Percentiles rank a stretch among this genome's conserved stretches.
Conservation (phyloP, 1,284 basidiomycete genomes). For the Chondrostereum purpureum region DNA sequence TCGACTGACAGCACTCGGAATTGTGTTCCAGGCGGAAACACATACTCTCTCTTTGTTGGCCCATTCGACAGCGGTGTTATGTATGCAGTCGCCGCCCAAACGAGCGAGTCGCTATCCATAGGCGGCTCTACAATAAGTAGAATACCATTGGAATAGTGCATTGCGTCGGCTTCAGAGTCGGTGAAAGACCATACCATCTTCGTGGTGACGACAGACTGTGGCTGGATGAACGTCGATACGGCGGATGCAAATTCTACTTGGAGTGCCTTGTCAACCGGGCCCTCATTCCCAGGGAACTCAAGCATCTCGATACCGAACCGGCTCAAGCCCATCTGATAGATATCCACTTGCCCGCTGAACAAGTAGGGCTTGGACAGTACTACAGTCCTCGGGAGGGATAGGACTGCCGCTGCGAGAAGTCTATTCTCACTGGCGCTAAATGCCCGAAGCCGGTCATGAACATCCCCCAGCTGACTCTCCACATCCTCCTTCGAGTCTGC, state of each 20-base stretch:
- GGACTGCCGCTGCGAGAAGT: constrained; percentile 5
- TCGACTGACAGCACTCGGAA: too few relatives aligned
- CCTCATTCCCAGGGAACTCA: constrained; percentile 8
- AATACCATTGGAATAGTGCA: constrained; percentile 12
- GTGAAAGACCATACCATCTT: constrained; percentile 11
- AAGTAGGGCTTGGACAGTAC: constrained; percentile 2
- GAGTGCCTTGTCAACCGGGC: constrained; percentile 5
- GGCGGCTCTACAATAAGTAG: constrained; percentile 3
- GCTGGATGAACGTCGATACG: constrained; percentile 1
- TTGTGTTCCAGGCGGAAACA: too few relatives aligned
- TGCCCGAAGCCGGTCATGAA: neutral
- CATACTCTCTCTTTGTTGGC: too few relatives aligned
- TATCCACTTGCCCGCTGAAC: constrained; percentile 11
- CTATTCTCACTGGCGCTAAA: constrained; percentile 6
- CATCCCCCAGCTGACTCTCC: too few relatives aligned
- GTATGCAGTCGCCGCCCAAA: constrained; percentile 10
- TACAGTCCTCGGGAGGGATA: constrained; percentile 8
- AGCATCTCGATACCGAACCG: constrained; percentile 10
- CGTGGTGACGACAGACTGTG: constrained; percentile 5
- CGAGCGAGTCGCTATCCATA: neutral
- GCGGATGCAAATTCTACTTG: constrained; percentile 1
- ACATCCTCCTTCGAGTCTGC: too few relatives aligned
- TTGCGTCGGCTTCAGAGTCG: constrained; percentile 7
- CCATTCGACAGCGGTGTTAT: too few relatives aligned
- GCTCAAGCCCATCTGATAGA: constrained; percentile 6